A percentile compares a stretch with the other conserved stretches of the same genome.
Conservation (phyloP, 805 yeast genomes). For the Ogataea philodendri region DNA sequence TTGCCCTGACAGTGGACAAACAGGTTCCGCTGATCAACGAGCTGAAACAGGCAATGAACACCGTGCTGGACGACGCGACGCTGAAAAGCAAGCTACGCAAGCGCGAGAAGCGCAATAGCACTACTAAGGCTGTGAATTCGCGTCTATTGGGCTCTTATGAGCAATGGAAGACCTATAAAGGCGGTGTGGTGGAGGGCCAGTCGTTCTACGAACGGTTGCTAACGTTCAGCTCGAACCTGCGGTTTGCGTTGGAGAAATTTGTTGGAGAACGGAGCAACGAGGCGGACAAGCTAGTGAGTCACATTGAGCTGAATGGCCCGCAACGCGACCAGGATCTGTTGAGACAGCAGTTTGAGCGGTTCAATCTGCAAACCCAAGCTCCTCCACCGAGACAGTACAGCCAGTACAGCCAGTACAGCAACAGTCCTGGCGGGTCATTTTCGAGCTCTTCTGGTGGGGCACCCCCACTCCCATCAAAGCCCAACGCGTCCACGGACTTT, state of each 20-base stretch:
- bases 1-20: conserved; percentile 64
- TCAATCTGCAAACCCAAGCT: conserved; percentile 18
- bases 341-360: conserved; percentile 20
- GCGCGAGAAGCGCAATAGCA: conserved; percentile 40
- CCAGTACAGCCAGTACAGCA: conserved; percentile 1
- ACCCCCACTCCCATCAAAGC: conserved; percentile 32
- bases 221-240: conserved; percentile 33
- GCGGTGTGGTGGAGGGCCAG: conserved; percentile 60
- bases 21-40: conserved; percentile 51
- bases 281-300: conserved; percentile 17
- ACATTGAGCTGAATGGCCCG: conserved; percentile 16
- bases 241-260: conserved; percentile 28
- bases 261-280: conserved; percentile 33
- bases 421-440: conserved; percentile 4
- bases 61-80: conserved; percentile 46
- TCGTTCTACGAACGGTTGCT: conserved; percentile 58
- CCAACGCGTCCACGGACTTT: conserved; percentile 33
- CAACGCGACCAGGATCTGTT: conserved; percentile 23
- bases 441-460: conserved; percentile 14
- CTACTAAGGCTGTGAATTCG: conserved; percentile 37
- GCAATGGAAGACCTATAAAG: conserved; percentile 55
- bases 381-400: conserved; percentile 15
- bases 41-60: conserved; percentile 44
- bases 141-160: conserved; percentile 49
- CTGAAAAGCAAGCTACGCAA: conserved; percentile 43